Conservation (phyloP, 192 early-diverging fungal genomes). For the Gryganskiella cystojenkinii region DNA sequence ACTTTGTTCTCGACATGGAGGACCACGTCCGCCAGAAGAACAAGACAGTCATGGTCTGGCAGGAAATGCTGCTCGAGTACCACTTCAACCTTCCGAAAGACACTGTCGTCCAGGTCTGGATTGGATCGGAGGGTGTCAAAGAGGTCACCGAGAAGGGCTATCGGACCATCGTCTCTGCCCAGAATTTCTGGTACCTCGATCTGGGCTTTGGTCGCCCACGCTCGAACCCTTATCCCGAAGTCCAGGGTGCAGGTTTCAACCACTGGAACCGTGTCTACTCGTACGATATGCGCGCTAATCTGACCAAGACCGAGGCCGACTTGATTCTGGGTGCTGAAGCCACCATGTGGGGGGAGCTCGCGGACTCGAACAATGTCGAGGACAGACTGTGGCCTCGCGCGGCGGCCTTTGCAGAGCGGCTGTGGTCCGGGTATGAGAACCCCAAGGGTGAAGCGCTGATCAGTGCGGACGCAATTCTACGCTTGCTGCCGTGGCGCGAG, state of each 20-base stretch:
- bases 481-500: conserved; percentile 69
- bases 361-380: conserved; percentile 43
- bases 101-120: conserved; percentile 57
- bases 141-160: conserved; percentile 33
- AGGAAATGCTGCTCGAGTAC: conserved; percentile 57
- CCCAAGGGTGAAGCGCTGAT: conserved; percentile 63
- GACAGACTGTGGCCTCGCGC: conserved; percentile 39
- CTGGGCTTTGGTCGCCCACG: conserved; percentile 45
- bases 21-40: conserved; percentile 45
- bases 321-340: conserved; percentile 45
- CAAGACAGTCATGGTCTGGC: conserved; percentile 60
- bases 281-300: conserved; percentile 33
- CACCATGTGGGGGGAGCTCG: conserved; percentile 47
- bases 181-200: conserved; percentile 22
- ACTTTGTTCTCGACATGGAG: conserved; percentile 46
- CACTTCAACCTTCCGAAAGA: conserved; percentile 42
- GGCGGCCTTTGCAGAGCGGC: conserved; percentile 40
- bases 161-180: conserved; percentile 34
- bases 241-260: conserved; percentile 43
- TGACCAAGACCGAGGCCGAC: conserved; percentile 21
- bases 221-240: conserved; percentile 50
- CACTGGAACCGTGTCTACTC: conserved; percentile 46
- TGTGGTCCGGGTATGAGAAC: conserved; percentile 49
- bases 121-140: conserved; percentile 44
- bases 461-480: conserved; percentile 67